Percentiles rank a stretch among this genome's conserved stretches.
These are phyloP conservation scores for Moringa oleifera DNA, from an alignment of 345 rosid species.

Conservation along the genomic window DNA sequence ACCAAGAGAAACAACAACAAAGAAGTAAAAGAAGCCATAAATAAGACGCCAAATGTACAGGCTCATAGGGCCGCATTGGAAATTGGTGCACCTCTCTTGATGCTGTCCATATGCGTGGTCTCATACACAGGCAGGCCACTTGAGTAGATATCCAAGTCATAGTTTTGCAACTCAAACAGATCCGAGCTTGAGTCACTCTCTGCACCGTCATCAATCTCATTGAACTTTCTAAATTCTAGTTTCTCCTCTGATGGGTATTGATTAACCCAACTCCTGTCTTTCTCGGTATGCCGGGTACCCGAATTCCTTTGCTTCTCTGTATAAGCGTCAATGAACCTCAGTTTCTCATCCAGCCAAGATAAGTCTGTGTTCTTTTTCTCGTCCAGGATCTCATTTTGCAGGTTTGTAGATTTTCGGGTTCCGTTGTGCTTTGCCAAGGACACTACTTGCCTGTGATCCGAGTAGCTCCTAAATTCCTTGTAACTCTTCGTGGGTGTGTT, in stretches of 20 bases:
- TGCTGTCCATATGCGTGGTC: constrained; percentile 66
- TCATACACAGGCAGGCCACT: constrained; percentile 87
- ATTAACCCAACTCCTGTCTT: constrained; percentile 27
- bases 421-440: constrained; percentile 21
- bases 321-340: constrained; percentile 22
- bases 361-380: constrained; percentile 29
- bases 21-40: constrained; percentile 10
- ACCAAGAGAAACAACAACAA: neutral
- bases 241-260: constrained; percentile 20
- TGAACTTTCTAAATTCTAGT: constrained; percentile 30
- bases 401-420: neutral
- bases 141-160: constrained; percentile 55
- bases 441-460: constrained; percentile 45
- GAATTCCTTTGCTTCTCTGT: neutral
- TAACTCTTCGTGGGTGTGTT: constrained; percentile 56
- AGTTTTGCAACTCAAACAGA: constrained; percentile 83
- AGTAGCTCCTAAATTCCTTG: constrained; percentile 44
- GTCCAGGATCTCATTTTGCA: constrained; percentile 17
- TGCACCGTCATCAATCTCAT: constrained; percentile 49
- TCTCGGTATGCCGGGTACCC: constrained; percentile 16
- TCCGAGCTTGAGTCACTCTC: constrained; percentile 97
- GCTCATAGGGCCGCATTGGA: constrained; percentile 33
- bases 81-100: constrained; percentile 63
- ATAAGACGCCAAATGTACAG: constrained; percentile 13
- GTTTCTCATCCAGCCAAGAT: constrained; percentile 34